Base-by-base conservation (phyloP, 2,329 filamentous ascomycete species). In the Rhinocladiella mackenziei region DNA sequence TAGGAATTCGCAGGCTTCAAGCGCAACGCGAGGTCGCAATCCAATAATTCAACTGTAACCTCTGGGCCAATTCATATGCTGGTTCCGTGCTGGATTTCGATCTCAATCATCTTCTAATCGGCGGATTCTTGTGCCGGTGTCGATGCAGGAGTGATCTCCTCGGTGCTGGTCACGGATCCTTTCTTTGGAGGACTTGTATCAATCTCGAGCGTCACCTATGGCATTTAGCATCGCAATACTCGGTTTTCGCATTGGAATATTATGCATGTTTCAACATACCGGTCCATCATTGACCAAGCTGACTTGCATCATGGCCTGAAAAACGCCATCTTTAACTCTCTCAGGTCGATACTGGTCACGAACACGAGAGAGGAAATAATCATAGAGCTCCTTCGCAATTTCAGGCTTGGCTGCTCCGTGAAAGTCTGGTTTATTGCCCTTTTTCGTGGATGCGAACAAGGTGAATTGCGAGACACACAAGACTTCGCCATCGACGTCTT, bases 391-490 rank as follows among this genome's bases (percentile, higher is more conserved):
- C 58, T 81, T 86, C 17, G 91, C 92, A 44, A 89, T 80, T 8
- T 86, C 80, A 3, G 83, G 83, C 35, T 79, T 79, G 50, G 91
- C 83, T 4, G 92, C 89, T 9, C 85, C 86, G 63, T 95, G 91
- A 59, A 98, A 98, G 63, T 94, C 86, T 23, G 92, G 94, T 65
- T 94, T 97, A 62, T 81, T 89, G 51, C 91, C 91, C 66, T 97
- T 97, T 62, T 89, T 94, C n/a, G 89, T 89, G 33, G 83, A 85
- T 34, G 89, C 94, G 37, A 94, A 76, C 7, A 98, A 77, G 2
- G 92, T 98, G 62, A 98, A 98, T 68, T 98, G 92, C 10, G 92
- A 97, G 33, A 98, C 89, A 65, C 91, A 97, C n/a, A 98, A 79
- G 18, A 98, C 77, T 64, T 97, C 92, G 38, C 92, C 92, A 32